A percentile compares a stretch with the other conserved stretches of the same genome.
Evolutionary conservation across 768 basidiomycete genomes (phyloP).

Genomic region (Pisolithus sp.): DNA sequence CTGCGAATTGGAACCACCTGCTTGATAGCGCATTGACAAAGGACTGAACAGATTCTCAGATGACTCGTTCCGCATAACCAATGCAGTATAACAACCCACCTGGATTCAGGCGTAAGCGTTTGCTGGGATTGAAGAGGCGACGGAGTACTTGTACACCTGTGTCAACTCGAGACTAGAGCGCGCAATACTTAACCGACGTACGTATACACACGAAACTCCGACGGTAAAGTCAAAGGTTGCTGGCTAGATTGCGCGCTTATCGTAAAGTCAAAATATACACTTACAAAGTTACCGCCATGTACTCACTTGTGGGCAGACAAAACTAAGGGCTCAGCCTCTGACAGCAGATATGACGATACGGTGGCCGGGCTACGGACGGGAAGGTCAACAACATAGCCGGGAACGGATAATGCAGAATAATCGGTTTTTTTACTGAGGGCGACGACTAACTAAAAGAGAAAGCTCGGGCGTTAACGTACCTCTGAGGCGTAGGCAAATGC

Average conservation of each 20-base stretch:
- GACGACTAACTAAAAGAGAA: neutral
- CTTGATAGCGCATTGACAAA: neutral
- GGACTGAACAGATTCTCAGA: neutral
- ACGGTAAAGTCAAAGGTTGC: constrained; percentile 13
- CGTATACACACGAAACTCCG: constrained; percentile 17
- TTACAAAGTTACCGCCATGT: neutral
- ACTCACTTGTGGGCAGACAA: constrained; percentile 15
- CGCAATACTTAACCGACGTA: constrained; percentile 9
- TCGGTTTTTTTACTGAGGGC: neutral
- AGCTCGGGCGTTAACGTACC: constrained; percentile 10
- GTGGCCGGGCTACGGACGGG: constrained; percentile 28
- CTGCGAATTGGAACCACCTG: neutral
- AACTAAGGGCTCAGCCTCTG: constrained; percentile 10
- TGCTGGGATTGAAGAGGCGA: constrained; percentile 15
- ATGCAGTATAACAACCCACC: constrained; percentile 10
- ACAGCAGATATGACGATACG: constrained; percentile 24
- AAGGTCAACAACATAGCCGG: constrained; percentile 6
- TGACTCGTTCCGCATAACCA: no score
- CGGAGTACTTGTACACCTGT: constrained; percentile 7
- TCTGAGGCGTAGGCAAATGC: constrained; percentile 27
- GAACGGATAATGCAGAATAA: neutral
- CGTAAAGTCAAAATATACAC: neutral
- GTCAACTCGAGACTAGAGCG: neutral
- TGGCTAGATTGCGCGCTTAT: constrained; percentile 6
- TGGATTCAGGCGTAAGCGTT: constrained; percentile 29